phyloP scores from a whole-genome alignment of 2,329 filamentous ascomycete genomes.

The Fusarium sp. region DNA sequence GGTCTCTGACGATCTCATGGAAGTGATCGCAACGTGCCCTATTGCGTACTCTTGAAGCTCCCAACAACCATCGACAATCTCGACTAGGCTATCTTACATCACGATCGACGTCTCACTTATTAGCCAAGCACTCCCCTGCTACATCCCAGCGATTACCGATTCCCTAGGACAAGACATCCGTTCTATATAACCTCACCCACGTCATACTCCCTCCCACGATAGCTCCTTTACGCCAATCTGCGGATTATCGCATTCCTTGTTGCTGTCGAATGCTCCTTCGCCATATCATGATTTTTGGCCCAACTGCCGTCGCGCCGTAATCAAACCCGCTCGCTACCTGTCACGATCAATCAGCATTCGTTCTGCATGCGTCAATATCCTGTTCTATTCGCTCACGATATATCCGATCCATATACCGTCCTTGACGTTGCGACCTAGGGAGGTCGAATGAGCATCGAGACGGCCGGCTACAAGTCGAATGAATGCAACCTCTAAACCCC shows the following conservation, averaged over 20 bases:
- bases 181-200: constrained; percentile 25
- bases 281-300: constrained; percentile 38
- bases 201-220: constrained; percentile 15
- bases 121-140: constrained; percentile 37
- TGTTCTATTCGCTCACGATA: constrained; percentile 29
- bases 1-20: constrained; percentile 26
- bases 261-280: constrained; percentile 43
- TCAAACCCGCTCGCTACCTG: constrained; percentile 14
- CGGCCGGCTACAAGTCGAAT: constrained; percentile 53
- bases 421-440: constrained; percentile 41
- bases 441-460: constrained; percentile 49
- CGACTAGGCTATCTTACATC: constrained; percentile 38
- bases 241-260: constrained; percentile 40
- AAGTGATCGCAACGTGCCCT: constrained; percentile 38
- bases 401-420: constrained; percentile 21
- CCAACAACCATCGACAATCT: constrained; percentile 44
- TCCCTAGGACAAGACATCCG: constrained; percentile 6
- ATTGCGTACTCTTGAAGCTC: constrained; percentile 42
- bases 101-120: constrained; percentile 42
- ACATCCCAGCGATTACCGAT: constrained; percentile 19
- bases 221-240: constrained; percentile 29
- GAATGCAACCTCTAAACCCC: constrained; percentile 98
- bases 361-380: constrained; percentile 46
- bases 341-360: constrained; percentile 18
- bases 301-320: constrained; percentile 31